Base-by-base conservation (phyloP, 495 filamentous ascomycete species). In the Hypoxylon fuscum region DNA sequence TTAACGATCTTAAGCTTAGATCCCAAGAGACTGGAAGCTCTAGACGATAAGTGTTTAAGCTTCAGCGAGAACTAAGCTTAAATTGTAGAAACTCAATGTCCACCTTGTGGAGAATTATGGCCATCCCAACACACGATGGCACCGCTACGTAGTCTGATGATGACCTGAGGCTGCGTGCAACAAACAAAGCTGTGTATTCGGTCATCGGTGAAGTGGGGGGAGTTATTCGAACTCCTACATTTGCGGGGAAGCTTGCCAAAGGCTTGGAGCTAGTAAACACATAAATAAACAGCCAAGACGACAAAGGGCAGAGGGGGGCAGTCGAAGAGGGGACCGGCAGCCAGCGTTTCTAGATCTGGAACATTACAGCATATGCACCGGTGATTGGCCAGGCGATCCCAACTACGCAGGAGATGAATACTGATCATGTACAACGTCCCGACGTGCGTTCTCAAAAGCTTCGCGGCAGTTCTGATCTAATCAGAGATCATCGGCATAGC, bases 131-230 rank as follows among this genome's bases (percentile, higher is more conserved):
- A 40, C 18, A 40, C 25, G 25, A 27, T 27, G 25, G 8, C 4
- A 27, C 8, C 25, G 25, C 15, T 40, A 40, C 34, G 15, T 14
- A 17, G 15, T 40, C 37, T 40, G 37, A 40, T 20, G 37, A 18
- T 8, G 37, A 20, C 14, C 37, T 40, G 9, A 40, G 15, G 31
- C 37, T 38, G 29, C 10, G 42, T 37, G 21, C 11, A 41, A 45
- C 35, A 45, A 25, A 27, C n/a, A 29, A 17, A 45, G 38, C 25
- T 32, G 21, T 43, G 25, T 46, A 15, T 31, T 68, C 65, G 68
- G 65, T 47, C 41, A 44, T 71, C 65, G 68, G 68, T 63, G 58
- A 71, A 63, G 65, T 68, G 68, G 68, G 37, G 51, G 38, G 25
- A 25, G 29, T 18, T 43, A 43, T 29, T 9, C 43, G 15, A 58